Base-by-base conservation (phyloP, 1,284 basidiomycete genomes). In the Sparassis latifolia region DNA sequence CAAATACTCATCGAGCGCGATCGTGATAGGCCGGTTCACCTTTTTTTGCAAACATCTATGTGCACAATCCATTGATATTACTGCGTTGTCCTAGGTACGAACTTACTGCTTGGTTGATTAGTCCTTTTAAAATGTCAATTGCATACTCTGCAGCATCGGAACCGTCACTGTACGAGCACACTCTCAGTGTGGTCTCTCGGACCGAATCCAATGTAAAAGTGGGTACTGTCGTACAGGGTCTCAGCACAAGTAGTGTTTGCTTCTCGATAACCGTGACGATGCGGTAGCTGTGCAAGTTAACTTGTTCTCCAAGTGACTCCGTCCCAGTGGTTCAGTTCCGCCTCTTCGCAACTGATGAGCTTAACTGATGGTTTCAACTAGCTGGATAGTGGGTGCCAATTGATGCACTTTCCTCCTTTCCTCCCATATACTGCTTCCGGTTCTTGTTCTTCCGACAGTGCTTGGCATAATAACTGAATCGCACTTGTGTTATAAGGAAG, bases 341-440 rank as follows among this genome's bases (percentile, higher is more conserved):
- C 76, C 59, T 83, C 76, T 47, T 82, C 83, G 57, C 82, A 86
- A 2, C 76, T 75, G 12, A 84, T 70, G 7, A 84, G 66, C 55
- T 78, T 68, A 61, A 84, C 79, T 29, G 52, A 37, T 70, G 82
- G 80, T 56, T 86, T 82, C 7, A 84, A 73, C 0, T 84, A 69
- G 44, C 73, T n/a, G 73, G 39, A 86, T 66, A 1, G 77, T 81
- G 59, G 84, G 82, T 1, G 81, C 82, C 82, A 82, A 86, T 57
- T 79, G 78, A 44, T 71, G 74, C 0, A 81, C 81, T 54, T 73
- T 76, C 69, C 84, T 80, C 82, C 82, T 84, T 4, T 78, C 75
- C 6, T 81, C 82, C 73, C 77, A 80, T 52, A 82, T 73, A 64
- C 77, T 74, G 57, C 78, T 78, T 2, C 75, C 73, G 58, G 0